phyloP scores from a whole-genome alignment of 106 monocot genomes.

The Cymbidium sinense region DNA sequence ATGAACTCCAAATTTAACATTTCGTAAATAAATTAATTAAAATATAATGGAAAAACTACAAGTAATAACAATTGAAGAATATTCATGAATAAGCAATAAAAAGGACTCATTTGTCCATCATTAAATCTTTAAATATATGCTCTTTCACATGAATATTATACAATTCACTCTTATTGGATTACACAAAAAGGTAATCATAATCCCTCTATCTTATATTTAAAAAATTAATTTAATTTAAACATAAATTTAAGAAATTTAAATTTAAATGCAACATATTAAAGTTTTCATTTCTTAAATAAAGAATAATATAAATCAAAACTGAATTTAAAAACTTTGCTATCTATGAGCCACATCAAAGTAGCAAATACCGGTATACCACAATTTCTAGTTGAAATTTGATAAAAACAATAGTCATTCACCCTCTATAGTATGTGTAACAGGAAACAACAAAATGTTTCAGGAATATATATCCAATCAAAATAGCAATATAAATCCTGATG shows the following conservation, averaged over 20 bases:
- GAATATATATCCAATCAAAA: neutral
- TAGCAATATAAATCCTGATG: neutral
- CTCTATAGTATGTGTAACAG: too few species aligned
- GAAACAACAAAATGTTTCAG: too few species aligned
- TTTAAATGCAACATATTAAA: neutral
- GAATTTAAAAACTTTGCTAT: neutral
- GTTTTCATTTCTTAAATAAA: neutral
- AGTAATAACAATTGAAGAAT: too few species aligned
- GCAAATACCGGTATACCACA: neutral
- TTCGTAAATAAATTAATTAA: too few species aligned
- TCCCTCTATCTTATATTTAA: neutral
- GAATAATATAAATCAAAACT: neutral
- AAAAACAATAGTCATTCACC: neutral
- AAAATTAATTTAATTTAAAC: neutral
- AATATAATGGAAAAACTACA: too few species aligned
- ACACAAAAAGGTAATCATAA: neutral
- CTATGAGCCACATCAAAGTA: neutral
- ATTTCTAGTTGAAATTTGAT: neutral
- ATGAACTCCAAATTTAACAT: too few species aligned
- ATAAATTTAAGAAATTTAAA: neutral
- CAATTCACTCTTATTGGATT: too few species aligned
- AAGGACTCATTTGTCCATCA: too few species aligned
- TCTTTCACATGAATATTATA: too few species aligned
- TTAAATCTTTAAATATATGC: too few species aligned
- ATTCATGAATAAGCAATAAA: too few species aligned